A percentile compares a stretch with the other conserved stretches of the same genome.
phyloP scores from a whole-genome alignment of 202 grass and related monocot genomes.

The Cymbopogon flexuosus region DNA sequence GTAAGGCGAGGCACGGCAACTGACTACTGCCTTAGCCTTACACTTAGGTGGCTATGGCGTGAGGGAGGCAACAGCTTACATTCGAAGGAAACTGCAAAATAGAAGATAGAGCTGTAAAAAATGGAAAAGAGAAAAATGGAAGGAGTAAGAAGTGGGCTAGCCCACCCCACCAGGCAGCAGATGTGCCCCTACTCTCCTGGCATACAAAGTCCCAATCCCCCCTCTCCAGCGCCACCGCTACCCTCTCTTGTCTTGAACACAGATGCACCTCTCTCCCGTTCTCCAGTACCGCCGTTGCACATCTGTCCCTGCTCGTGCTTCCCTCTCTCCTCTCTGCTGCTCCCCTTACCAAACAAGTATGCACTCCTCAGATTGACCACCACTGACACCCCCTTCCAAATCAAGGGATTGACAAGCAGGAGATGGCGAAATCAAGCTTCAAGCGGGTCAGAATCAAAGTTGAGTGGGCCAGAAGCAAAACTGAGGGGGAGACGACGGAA shows the following conservation, averaged over 20 bases:
- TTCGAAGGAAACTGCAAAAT: background rate
- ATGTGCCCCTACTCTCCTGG: background rate
- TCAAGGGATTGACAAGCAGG: background rate
- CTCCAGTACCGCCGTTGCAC: background rate
- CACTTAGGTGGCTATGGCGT: background rate
- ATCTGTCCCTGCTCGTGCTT: background rate
- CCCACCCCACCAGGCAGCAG: background rate
- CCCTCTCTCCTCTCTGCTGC: background rate
- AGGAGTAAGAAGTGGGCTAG: background rate
- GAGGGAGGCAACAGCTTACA: background rate
- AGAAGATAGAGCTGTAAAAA: background rate
- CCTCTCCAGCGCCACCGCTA: background rate
- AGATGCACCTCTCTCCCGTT: background rate
- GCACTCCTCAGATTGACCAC: background rate
- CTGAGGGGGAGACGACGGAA: background rate
- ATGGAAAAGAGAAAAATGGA: background rate
- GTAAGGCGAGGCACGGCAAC: background rate
- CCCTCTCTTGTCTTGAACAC: background rate
- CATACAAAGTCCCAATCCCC: background rate
- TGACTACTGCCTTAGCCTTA: background rate
- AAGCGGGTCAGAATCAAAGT: background rate
- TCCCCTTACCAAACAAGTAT: background rate
- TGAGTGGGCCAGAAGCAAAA: background rate
- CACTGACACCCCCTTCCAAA: background rate
- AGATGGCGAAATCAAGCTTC: background rate